Conservation (phyloP, 176 grass and related monocot genomes). For the barley (Hordeum vulgare) region MorexV3_pseudomolecules_assembly NC_058522.1:522291369-522291868, state of each 20-base stretch:
- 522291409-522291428: too few relatives aligned
- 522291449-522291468: background rate
- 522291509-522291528: background rate
- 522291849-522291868: background rate
- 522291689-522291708: background rate
- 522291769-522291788: background rate
- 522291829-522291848: background rate
- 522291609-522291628: background rate
- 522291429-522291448: background rate
- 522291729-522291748: background rate
- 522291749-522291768: background rate
- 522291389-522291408: too few relatives aligned
- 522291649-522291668: background rate
- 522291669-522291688: background rate
- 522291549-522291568: too few relatives aligned
- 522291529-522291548: accelerated
- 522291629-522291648: background rate
- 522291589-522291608: background rate
- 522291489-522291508: background rate
- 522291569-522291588: too few relatives aligned
- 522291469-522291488: background rate
- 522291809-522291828: background rate
- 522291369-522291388: too few relatives aligned
- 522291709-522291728: background rate
- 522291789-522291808: background rate